Evolutionary conservation across 345 rosid genomes (phyloP).

Genomic region (Arabis alpina): DNA sequence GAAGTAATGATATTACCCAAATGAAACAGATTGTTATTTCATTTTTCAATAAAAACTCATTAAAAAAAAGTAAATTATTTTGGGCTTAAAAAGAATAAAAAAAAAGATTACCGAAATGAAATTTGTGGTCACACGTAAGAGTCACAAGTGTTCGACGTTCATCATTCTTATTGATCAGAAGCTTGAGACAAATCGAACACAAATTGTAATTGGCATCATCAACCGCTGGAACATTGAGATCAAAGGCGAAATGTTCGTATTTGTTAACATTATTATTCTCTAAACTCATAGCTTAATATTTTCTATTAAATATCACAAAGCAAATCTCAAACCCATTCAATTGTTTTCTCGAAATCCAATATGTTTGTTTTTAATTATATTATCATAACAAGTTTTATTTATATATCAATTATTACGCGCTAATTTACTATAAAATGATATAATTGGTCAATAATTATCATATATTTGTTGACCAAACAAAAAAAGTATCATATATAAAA

Average conservation of each 20-base stretch:
- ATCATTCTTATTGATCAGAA: not conserved
- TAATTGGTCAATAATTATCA: not conserved
- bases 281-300: not conserved
- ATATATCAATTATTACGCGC: not conserved
- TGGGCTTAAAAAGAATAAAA: not conserved
- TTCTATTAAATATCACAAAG: not conserved
- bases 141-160: constrained; percentile 10
- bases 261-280: not conserved
- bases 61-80: not conserved
- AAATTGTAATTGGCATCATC: not conserved
- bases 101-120: not conserved
- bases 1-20: not conserved
- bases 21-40: not conserved
- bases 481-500: too few relatives aligned
- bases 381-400: not conserved
- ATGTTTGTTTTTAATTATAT: not conserved
- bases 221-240: not conserved
- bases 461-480: too few relatives aligned
- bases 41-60: not conserved
- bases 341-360: not conserved
- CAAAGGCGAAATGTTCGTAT: not conserved
- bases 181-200: constrained; percentile 8
- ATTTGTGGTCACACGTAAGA: constrained; percentile 3
- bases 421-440: not conserved
- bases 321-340: not conserved